Base-by-base conservation (phyloP, 805 yeast species). In the Ogataea siamensis region DNA sequence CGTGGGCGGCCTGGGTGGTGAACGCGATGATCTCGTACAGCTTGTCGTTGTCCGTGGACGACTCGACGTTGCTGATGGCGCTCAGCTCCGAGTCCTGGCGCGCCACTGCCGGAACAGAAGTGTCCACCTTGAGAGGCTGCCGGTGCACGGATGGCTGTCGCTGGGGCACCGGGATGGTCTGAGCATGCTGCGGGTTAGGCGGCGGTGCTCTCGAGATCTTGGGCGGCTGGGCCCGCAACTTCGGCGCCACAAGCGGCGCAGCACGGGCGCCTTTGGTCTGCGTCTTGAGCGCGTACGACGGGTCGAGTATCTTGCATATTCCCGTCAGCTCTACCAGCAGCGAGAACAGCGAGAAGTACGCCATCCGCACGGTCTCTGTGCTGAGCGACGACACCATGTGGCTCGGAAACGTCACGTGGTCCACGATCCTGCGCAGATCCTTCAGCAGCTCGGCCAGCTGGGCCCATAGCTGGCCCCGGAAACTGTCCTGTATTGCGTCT, bases 1-100 rank as follows among this genome's bases (percentile, higher is more conserved):
- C 74, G 50, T 78, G 84, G 2, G 95, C 89, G 37, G 83, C 54
- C 43, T 60, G 62, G 7, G 61, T 51, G 2, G 64, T 55, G 34
- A 55, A 53, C 19, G 33, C 35, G n/a, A 60, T 57, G 13, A 56
- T 28, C 16, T 58, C 63, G 34, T 41, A 55, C 26, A 60, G 40
- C 30, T 54, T 54, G 6, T 53, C 60, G 40, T 60, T 58, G 23
- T 56, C 61, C n/a, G 46, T 41, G 1, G 42, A n/a, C 8, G 40
- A 24, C 12, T 46, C 40, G 10, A 42, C 19, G 27, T 25, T 43
- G 19, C 55, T 45, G 10, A 45, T 32, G 12, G 42, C 12, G 37
- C 54, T 48, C 28, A 55, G 28, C 15, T 60, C 63, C 4, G 62
- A 59, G 18, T 60, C 64, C 45, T 56, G 62, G 30, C 62, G 46